phyloP scores from a whole-genome alignment of 192 early-diverging fungal species.

The Cladochytrium replicatum region DNA sequence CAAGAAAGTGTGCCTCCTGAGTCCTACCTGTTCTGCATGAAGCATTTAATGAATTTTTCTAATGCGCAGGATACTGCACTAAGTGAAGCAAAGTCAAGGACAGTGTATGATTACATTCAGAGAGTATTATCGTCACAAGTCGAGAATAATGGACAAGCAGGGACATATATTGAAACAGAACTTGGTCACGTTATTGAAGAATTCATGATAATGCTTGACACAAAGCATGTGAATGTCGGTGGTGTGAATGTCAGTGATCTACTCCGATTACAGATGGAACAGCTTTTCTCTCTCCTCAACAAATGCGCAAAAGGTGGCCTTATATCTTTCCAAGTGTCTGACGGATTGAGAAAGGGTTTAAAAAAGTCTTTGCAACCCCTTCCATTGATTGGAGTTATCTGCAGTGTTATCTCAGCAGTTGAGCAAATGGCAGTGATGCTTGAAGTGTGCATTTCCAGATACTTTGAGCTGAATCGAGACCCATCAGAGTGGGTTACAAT shows the following conservation, averaged over 20 bases:
- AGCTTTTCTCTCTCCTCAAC: slow-evolving; percentile 9
- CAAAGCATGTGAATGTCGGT: too few species aligned
- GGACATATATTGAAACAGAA: neutral
- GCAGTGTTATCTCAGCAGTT: slow-evolving; percentile 6
- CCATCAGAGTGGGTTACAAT: neutral
- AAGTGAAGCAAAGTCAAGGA: too few species aligned
- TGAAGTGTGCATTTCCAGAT: slow-evolving; percentile 19
- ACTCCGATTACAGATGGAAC: slow-evolving; percentile 5
- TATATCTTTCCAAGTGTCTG: slow-evolving; percentile 2
- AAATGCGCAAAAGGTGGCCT: slow-evolving; percentile 2
- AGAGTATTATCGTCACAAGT: too few species aligned
- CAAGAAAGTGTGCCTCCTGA: too few species aligned
- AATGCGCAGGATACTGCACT: too few species aligned
- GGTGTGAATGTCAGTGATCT: neutral
- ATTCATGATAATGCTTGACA: neutral
- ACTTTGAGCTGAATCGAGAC: neutral
- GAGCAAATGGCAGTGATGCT: slow-evolving; percentile 23
- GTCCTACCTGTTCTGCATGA: too few species aligned
- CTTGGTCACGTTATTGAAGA: neutral
- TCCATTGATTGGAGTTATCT: slow-evolving; percentile 8
- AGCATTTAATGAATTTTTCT: too few species aligned
- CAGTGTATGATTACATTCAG: too few species aligned
- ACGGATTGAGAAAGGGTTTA: slow-evolving; percentile 9
- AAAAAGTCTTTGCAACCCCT: slow-evolving; percentile 8
- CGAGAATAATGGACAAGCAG: neutral